Evolutionary conservation across 257 asterid genomes (phyloP).

Genomic region (Capsicum baccatum): DNA sequence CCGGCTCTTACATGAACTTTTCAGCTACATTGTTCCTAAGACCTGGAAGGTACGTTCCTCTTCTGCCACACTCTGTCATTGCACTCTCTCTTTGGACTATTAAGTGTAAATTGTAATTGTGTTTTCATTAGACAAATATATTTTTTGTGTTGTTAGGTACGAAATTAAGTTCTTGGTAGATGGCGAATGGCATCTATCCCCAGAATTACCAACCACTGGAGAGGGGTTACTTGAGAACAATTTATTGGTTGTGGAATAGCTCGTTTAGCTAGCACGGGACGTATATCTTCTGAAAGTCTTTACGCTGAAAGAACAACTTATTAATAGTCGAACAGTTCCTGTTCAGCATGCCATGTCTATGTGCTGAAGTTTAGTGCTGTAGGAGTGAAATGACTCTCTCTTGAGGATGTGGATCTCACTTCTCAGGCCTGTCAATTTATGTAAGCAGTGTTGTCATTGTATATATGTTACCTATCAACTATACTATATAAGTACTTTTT

Average conservation of each 20-base stretch:
- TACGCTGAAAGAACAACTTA: background rate
- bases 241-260: conserved; percentile 71
- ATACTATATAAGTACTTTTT: background rate
- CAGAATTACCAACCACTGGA: conserved; percentile 73
- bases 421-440: background rate
- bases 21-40: conserved; percentile 78
- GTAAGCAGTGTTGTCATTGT: background rate
- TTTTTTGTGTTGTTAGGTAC: conserved; percentile 44
- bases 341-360: background rate
- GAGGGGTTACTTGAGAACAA: conserved; percentile 84
- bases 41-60: conserved; percentile 78
- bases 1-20: conserved; percentile 67
- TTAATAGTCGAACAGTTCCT: background rate
- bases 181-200: conserved; percentile 82
- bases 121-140: background rate
- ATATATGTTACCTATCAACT: background rate
- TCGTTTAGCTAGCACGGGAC: conserved; percentile 16
- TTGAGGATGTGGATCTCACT: background rate
- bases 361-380: background rate
- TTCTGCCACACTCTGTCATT: background rate
- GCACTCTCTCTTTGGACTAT: background rate
- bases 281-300: background rate
- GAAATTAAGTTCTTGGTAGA: conserved; percentile 86
- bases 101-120: background rate
- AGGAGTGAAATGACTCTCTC: background rate